Percentiles rank a stretch among this genome's conserved stretches.
These are phyloP conservation scores for Yamadazyma ubonensis DNA, from an alignment of 805 yeast species.

Conservation along the genomic window DNA sequence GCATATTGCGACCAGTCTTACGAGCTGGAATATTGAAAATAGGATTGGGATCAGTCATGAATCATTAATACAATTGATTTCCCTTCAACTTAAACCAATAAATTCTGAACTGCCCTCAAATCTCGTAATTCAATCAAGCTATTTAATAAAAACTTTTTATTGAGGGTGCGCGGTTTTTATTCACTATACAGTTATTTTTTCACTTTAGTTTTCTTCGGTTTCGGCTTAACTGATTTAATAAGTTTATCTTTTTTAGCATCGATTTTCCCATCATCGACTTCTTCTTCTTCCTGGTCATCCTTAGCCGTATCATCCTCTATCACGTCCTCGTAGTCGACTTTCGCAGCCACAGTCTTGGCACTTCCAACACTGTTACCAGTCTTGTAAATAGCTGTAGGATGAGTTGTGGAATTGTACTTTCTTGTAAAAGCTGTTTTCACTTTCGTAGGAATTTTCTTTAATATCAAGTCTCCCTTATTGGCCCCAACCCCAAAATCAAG, in stretches of 20 bases:
- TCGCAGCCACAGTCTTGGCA: conserved; percentile 17
- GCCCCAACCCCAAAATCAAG: conserved; percentile 79
- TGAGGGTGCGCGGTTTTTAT: not conserved
- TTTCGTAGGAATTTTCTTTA: conserved; percentile 71
- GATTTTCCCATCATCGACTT: conserved; percentile 43
- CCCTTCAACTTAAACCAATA: no score
- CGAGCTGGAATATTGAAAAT: conserved; percentile 9
- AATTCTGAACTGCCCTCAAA: no score
- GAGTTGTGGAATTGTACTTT: conserved; percentile 69
- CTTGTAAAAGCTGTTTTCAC: conserved; percentile 85
- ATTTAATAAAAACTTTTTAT: not conserved
- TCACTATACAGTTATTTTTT: conserved; percentile 3
- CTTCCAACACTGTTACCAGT: conserved; percentile 59
- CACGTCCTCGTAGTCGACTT: conserved; percentile 72
- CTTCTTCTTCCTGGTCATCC: conserved; percentile 40
- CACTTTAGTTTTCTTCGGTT: conserved; percentile 18
- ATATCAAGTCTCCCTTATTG: conserved; percentile 34
- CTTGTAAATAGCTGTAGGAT: conserved; percentile 82
- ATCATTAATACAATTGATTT: conserved; percentile 11
- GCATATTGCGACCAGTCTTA: conserved; percentile 5
- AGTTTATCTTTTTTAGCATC: conserved; percentile 63
- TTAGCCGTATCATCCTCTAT: conserved; percentile 56
- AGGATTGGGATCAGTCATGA: conserved; percentile 11
- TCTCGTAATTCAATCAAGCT: no score
- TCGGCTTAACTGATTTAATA: conserved; percentile 52